Evolutionary conservation across 1,284 basidiomycete genomes (phyloP), one percentile per base, ranked within the genome.

Genomic region (Naganishia sp.): DNA sequence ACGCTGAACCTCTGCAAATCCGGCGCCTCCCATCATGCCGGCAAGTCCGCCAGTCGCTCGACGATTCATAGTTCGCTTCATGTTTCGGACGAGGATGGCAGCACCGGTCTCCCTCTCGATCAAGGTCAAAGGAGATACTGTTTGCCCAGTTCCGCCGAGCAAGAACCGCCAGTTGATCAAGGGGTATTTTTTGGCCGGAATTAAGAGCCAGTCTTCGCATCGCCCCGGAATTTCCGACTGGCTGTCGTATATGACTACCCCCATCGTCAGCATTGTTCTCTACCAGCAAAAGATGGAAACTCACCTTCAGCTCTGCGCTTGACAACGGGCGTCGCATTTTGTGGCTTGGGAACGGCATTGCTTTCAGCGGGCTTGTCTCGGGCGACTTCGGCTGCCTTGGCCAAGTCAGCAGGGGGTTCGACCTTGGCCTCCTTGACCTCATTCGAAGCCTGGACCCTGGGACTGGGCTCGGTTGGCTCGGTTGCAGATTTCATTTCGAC

Each of bases 141-240:
- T 55, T 2, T 41, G 21, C 2, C 60, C 53, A 4, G 32, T 58
- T 9, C 68, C 68, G 35, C 53, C 50, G 23, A 69, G 46, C 18
- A 62, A 55, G 39, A 49, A 51, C 39, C 62, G 46, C 68, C 68
- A 69, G 55, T 69, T 61, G 65, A 69, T 69, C n/a, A 63, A 39
- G 0, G 68, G 68, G 46, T 69, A 69, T 17, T 54, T 43, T 39
- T 54, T 54, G 45, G 58, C 47, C 15, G 68, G 68, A 21, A 69
- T 64, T 6, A 62, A 54, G 11, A 69, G 68, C 49, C 61, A 65
- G 45, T 61, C 66, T 52, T 67, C 66, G 45, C 46, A 58, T 32
- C 55, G 52, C 15, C 45, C 46, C 15, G 56, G 39, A n/a, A 67
- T 54, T 35, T 67, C 66, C 6, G 45, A 54, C 13, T 63, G 66